Evolutionary conservation across 306 rosid genomes (phyloP), one percentile per base, ranked within the genome.

Genomic region (Cucurbita maxima): DNA sequence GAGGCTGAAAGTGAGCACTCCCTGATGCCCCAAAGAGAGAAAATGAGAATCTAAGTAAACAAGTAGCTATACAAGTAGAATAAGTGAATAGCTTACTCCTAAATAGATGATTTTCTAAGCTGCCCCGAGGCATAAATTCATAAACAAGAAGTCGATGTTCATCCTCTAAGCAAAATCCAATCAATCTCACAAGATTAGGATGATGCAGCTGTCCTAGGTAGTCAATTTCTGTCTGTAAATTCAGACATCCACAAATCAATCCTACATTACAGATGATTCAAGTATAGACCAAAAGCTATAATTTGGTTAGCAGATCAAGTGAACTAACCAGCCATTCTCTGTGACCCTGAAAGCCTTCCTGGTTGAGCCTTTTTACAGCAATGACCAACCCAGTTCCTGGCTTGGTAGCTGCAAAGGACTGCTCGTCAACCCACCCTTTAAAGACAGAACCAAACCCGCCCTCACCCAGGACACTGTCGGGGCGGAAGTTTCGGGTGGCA

Each of bases 251-350:
- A 48, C 44, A 48, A 48, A 69, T 69, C 15, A 69, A 69, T 30
- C 57, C 55, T 12, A 30, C 34, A 30, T 30, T 30, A 30, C 34
- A 30, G 11, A 47, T 37, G 20, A 22, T 22, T 66, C 25, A 66
- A 44, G 20, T 66, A 66, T 44, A 44, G 45, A 66, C 72, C 44
- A n/a, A 10, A 66, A 43, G 72, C 54, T 66, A 62, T 1, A 62
- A 16, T 16, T 62, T 16, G 12, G 22, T 61, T 14, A 61, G 38
- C 52, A 25, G 51, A 58, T 34, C 44, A 45, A 50, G 18, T 3
- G 71, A 14, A 87, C 99, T 89, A 84, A 94, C 99, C 97, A 95
- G 68, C 99, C 99, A 95, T 81, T 95, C 99, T 81, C 82, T 88
- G 87, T 95, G 99, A 76, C 99, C 99, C 80, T 95, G 99, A 5